A percentile compares a stretch with the other conserved stretches of the same genome.
These are phyloP conservation scores for Plantago major DNA, from an alignment of 257 asterid species.

Conservation along the genomic window DNA sequence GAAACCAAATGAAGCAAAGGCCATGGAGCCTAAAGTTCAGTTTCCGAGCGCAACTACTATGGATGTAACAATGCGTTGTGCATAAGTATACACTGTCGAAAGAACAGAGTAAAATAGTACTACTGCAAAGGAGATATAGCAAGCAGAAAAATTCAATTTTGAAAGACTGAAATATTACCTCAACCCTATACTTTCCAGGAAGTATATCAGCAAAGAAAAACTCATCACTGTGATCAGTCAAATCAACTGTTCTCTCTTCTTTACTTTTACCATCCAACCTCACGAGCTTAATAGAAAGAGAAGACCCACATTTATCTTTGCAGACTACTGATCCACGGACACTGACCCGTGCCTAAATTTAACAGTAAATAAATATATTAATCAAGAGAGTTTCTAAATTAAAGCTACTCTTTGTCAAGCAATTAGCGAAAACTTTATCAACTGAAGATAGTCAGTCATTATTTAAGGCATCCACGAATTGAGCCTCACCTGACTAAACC, in stretches of 20 bases:
- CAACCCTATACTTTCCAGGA: constrained; percentile 88
- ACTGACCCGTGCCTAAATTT: constrained; percentile 74
- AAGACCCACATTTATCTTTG: constrained; percentile 77
- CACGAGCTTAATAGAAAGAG: constrained; percentile 64
- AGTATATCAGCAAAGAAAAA: constrained; percentile 71
- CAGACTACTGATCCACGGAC: constrained; percentile 77
- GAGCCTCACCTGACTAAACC: constrained; percentile 71
- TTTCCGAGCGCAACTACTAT: constrained; percentile 7
- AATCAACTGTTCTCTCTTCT: constrained; percentile 43
- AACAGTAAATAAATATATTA: constrained; percentile 19
- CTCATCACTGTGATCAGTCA: constrained; percentile 60
- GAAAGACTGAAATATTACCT: constrained; percentile 51
- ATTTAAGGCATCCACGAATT: constrained; percentile 11
- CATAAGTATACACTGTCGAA: neutral
- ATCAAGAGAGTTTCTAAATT: constrained; percentile 4
- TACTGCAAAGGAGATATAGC: constrained; percentile 2
- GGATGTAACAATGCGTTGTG: too few relatives aligned
- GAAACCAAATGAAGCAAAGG: neutral
- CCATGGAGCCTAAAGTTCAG: constrained; percentile 10
- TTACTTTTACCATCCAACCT: constrained; percentile 51
- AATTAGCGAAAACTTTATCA: constrained; percentile 10
- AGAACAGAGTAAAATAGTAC: constrained; percentile 5
- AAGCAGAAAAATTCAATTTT: neutral
- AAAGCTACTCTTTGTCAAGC: constrained; percentile 4
- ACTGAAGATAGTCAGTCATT: constrained; percentile 11